A percentile compares a stretch with the other conserved stretches of the same genome.
Conservation (phyloP, 2,329 filamentous ascomycete species). For the Verticillium zaregamsianum region DNA sequence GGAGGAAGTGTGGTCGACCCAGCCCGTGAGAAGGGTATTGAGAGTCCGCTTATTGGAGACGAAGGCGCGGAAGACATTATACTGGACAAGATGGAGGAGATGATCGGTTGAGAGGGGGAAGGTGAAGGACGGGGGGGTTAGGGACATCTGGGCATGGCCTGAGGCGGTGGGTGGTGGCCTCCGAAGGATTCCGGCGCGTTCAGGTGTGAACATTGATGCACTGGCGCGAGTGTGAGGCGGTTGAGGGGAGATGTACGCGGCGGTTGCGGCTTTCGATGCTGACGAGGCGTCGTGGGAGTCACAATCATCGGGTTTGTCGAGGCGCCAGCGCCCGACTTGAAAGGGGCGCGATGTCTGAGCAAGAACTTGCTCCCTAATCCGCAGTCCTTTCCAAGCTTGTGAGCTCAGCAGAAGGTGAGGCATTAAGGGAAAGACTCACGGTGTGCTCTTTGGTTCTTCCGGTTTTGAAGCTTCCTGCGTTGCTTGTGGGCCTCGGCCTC, state of each 20-base stretch:
- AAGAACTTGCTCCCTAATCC: not conserved
- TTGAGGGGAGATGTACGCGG: not conserved
- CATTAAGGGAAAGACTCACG: conserved; percentile 1
- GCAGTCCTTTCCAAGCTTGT: not conserved
- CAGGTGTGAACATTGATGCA: not conserved
- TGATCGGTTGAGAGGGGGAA: conserved; percentile 5
- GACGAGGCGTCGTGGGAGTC: not conserved
- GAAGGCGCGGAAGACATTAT: conserved; percentile 9
- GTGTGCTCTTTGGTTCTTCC: conserved; percentile 9
- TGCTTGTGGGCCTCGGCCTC: conserved; percentile 3
- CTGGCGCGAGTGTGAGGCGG: not conserved
- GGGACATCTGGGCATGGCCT: not conserved
- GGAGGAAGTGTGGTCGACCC: not conserved
- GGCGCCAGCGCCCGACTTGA: conserved; percentile 4
- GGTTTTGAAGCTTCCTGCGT: conserved; percentile 8
- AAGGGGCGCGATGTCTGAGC: not conserved
- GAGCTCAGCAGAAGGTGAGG: not conserved
- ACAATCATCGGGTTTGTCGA: conserved; percentile 1
- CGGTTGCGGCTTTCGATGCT: not conserved
- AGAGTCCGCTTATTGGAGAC: conserved; percentile 3
- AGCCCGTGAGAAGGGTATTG: conserved; percentile 3
- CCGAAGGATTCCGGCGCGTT: not conserved
- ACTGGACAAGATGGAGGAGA: conserved; percentile 7
- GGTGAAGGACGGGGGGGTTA: not conserved
- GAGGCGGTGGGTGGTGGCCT: not conserved